Evolutionary conservation across 371 early-diverging fungal species (phyloP), one percentile per base, ranked within the genome.

Genomic region (Circinella minor): DNA sequence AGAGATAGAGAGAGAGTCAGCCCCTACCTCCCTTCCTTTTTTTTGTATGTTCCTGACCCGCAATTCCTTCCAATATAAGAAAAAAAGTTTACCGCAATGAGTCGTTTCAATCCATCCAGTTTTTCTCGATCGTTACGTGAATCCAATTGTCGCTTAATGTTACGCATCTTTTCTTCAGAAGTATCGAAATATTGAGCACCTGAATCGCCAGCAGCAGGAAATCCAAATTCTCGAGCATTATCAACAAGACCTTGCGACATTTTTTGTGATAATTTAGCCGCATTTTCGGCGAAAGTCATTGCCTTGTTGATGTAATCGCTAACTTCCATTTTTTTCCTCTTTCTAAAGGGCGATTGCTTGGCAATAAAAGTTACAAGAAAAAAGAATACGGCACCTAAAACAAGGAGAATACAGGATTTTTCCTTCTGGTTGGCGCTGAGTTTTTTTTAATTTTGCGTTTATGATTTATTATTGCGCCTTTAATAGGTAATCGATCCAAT

Each of bases 91-190:
- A 95, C 93, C 65, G 96, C 96, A 74, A 98, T 90, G 63, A 98
- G 81, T 51, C 94, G 86, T 80, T 95, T 96, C 70, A 98, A 75
- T 8, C 92, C 98, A 75, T 93, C 94, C 62, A 98, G 81, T 73
- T 95, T 95, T 66, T 98, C 97, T 80, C 94, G 87, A 76, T 96
- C 96, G 65, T 92, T 89, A 75, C 90, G 91, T 15, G 96, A 91
- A 71, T 92, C 92, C 69, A 98, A 82, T 67, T 91, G 86, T 55
- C 88, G 80, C 47, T 87, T 83, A 64, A 96, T 93, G 69, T 94
- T 92, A 47, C 86, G 78, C 80, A 94, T 86, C 77, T 92, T 90
- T 70, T 89, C 94, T 67, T 96, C 96, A 46, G 93, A 90, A 3
- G 92, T 92, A 66, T 96, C 96, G 79, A 93, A 96, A 71, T 93